Evolutionary conservation across 1,284 basidiomycete species (phyloP).

Genomic region (Tilletia horrida): DNA sequence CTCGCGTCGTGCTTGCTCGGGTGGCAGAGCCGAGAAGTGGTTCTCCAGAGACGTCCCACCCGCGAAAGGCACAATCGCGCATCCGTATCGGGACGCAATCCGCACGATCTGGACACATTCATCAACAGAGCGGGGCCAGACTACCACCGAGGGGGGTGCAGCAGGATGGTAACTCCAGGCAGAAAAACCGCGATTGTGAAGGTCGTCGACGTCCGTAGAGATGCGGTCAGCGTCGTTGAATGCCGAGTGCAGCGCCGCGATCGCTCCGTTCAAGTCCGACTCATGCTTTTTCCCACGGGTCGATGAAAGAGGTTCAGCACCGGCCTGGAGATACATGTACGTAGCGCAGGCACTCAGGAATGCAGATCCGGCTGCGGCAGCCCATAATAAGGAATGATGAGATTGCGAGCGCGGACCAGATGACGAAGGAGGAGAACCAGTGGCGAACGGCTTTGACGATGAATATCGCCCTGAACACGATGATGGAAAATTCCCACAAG

Average conservation of each 20-base stretch:
- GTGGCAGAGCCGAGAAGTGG: slow-evolving; percentile 32
- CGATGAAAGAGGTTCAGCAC: too few species aligned
- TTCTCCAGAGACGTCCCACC: slow-evolving; percentile 63
- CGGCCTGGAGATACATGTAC: too few species aligned
- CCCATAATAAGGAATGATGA: too few species aligned
- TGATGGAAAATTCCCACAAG: too few species aligned
- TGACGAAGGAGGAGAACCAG: too few species aligned
- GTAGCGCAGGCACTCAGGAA: too few species aligned
- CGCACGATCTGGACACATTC: slow-evolving; percentile 23
- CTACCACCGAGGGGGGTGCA: slow-evolving; percentile 14
- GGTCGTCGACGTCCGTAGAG: not conserved
- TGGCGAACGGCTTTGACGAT: too few species aligned
- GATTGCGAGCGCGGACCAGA: too few species aligned
- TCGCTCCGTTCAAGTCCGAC: not conserved
- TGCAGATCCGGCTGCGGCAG: too few species aligned
- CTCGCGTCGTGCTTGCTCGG: slow-evolving; percentile 8
- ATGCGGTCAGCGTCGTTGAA: not conserved
- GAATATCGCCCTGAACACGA: too few species aligned
- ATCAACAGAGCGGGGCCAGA: slow-evolving; percentile 3
- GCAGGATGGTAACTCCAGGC: slow-evolving; percentile 12
- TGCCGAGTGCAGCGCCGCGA: not conserved
- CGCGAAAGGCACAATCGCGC: slow-evolving; percentile 69
- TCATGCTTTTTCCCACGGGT: too few species aligned
- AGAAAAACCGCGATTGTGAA: slow-evolving; percentile 12
- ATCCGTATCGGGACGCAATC: slow-evolving; percentile 65